Conservation (phyloP, 257 asterid species). For the Solanum raphanifolium region DNA sequence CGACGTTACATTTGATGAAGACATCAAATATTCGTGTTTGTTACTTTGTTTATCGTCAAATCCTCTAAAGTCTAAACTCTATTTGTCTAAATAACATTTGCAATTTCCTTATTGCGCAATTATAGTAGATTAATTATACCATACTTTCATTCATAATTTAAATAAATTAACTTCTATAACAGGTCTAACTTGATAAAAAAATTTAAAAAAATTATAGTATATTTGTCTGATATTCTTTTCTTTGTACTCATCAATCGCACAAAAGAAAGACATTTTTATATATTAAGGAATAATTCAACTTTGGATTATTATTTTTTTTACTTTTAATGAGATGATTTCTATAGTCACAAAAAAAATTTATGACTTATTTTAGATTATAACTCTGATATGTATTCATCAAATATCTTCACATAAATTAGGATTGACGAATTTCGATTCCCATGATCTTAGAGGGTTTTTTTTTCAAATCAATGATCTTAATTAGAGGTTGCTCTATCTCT, state of each 20-base stretch:
- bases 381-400: not conserved
- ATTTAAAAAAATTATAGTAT: not conserved
- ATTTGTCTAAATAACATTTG: not conserved
- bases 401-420: not conserved
- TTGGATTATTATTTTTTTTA: not conserved
- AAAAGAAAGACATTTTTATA: not conserved
- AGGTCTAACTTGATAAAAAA: no score
- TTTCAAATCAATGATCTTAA: not conserved
- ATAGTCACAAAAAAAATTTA: not conserved
- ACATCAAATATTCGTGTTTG: not conserved
- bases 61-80: not conserved
- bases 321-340: not conserved
- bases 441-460: not conserved
- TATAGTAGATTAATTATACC: not conserved
- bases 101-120: not conserved
- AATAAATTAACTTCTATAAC: not conserved
- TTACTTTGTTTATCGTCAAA: not conserved
- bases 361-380: not conserved
- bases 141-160: not conserved
- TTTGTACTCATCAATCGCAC: not conserved
- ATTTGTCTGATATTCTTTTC: not conserved
- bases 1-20: not conserved
- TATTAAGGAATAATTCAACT: not conserved
- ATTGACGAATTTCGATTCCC: accelerated
- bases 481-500: not conserved